Percentiles rank a stretch among this genome's conserved stretches.
Evolutionary conservation across 1,284 basidiomycete species (phyloP).

Genomic region (Tilletia horrida): DNA sequence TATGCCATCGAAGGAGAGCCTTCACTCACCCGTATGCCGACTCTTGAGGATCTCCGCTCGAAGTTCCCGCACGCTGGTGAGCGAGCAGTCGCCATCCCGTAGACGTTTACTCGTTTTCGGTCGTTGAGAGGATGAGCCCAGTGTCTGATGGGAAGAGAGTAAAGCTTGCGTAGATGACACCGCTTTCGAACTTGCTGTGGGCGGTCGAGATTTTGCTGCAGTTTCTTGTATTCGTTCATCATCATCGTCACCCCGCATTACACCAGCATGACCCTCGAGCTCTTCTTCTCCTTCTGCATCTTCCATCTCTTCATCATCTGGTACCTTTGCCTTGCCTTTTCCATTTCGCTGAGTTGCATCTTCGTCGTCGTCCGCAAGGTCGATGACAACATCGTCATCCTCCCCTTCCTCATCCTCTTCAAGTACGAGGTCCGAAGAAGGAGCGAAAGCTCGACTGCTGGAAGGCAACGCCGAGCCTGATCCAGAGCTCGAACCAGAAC

Average conservation of each 20-base stretch:
- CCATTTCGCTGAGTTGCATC: constrained; percentile 21
- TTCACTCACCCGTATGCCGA: constrained; percentile 59
- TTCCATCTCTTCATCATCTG: neutral
- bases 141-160: no score
- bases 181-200: neutral
- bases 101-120: constrained; percentile 58
- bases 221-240: neutral
- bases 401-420: constrained; percentile 26
- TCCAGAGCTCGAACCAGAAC: neutral
- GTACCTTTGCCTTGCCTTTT: constrained; percentile 29
- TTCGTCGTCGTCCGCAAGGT: constrained; percentile 35
- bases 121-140: no score
- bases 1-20: neutral
- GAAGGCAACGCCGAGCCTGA: neutral
- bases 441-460: neutral
- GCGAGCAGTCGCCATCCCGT: constrained; percentile 71
- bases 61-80: constrained; percentile 74
- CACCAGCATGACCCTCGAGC: neutral
- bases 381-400: constrained; percentile 29
- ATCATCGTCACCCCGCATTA: neutral
- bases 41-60: constrained; percentile 64
- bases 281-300: neutral
- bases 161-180: no score
- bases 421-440: constrained; percentile 30
- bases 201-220: constrained; percentile 20